Conservation (phyloP, 129 eudicot genomes). For the Lactuca saligna region DNA sequence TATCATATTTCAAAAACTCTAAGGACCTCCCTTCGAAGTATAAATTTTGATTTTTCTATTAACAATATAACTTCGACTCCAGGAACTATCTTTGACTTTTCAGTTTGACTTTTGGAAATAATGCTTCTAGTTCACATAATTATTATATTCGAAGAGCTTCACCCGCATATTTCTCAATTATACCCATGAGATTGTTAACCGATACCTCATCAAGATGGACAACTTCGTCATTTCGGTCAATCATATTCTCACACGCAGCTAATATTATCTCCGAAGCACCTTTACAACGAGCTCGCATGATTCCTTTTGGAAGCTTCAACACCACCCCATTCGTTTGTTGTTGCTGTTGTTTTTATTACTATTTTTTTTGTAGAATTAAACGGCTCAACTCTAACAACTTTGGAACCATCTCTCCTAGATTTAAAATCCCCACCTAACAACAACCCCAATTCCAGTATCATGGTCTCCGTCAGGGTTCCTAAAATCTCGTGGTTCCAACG, state of each 20-base stretch:
- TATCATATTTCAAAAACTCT: no score
- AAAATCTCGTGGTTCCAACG: no score
- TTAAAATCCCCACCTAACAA: no score
- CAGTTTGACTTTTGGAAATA: no score
- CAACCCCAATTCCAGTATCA: no score
- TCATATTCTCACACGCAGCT: constrained; percentile 80
- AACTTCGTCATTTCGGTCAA: constrained; percentile 61
- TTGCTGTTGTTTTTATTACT: no score
- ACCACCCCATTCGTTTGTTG: constrained; percentile 81
- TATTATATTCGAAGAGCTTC: constrained; percentile 70
- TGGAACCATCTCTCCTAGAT: constrained; percentile 36
- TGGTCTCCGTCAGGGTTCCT: no score
- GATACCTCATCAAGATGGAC: constrained; percentile 63
- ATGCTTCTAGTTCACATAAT: no score
- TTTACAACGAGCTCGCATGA: constrained; percentile 73
- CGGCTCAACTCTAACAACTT: constrained; percentile 76
- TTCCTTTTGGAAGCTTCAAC: constrained; percentile 76
- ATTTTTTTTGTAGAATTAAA: constrained; percentile 84
- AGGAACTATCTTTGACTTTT: no score
- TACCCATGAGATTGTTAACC: constrained; percentile 45
- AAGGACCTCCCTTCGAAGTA: no score
- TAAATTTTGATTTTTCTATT: no score
- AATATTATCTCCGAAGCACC: constrained; percentile 92
- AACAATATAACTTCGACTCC: no score
- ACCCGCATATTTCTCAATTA: constrained; percentile 68